Evolutionary conservation across 768 basidiomycete species (phyloP).

Genomic region (Boletus rubropictus): DNA sequence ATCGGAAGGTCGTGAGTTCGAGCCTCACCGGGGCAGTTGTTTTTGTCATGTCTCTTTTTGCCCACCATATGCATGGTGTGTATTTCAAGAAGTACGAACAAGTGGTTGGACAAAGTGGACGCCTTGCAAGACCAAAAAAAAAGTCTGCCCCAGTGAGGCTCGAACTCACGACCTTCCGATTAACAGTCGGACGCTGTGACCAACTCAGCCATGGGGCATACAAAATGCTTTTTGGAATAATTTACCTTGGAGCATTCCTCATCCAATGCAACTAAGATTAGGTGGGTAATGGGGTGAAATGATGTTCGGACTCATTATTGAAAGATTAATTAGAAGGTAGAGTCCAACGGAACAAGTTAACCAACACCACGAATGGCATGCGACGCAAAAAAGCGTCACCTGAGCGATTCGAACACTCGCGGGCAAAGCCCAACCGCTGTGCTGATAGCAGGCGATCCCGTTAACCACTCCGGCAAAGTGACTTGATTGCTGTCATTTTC

Average conservation of each 20-base stretch:
- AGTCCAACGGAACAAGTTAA: too few relatives aligned
- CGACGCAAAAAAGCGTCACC: slow-evolving; percentile 43
- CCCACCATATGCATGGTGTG: background rate
- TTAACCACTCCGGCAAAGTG: slow-evolving; percentile 97
- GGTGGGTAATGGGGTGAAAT: too few relatives aligned
- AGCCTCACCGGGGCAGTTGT: slow-evolving; percentile 55
- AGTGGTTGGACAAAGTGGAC: too few relatives aligned
- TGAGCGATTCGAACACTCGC: slow-evolving; percentile 60
- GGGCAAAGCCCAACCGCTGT: slow-evolving; percentile 56
- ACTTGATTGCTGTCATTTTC: slow-evolving; percentile 26
- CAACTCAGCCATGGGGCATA: slow-evolving; percentile 75
- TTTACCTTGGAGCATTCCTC: too few relatives aligned
- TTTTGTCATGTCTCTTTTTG: background rate
- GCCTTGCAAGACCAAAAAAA: background rate
- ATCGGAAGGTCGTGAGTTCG: slow-evolving; percentile 69
- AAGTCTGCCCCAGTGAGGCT: slow-evolving; percentile 55
- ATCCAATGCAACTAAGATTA: too few relatives aligned
- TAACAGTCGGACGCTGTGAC: slow-evolving; percentile 78
- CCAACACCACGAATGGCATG: too few relatives aligned
- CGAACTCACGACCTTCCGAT: slow-evolving; percentile 70
- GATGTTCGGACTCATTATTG: too few relatives aligned
- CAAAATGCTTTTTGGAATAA: background rate
- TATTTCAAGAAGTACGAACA: too few relatives aligned
- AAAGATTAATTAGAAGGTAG: too few relatives aligned
- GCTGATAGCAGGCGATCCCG: slow-evolving; percentile 69